phyloP scores from a whole-genome alignment of 495 filamentous ascomycete species.

The Neurospora africana region DNA sequence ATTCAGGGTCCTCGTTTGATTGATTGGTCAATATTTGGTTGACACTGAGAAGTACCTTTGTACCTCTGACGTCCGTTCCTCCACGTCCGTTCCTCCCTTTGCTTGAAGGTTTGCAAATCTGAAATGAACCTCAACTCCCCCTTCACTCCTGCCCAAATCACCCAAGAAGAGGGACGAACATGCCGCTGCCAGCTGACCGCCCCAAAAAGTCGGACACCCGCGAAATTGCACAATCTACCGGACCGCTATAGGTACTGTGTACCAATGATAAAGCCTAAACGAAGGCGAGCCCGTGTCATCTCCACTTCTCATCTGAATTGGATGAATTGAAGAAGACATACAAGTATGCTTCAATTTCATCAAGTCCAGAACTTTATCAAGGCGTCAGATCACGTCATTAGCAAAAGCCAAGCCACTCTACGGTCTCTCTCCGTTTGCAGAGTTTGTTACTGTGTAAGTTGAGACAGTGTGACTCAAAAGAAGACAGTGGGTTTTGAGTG shows the following conservation, averaged over 20 bases:
- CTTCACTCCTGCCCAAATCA: not conserved
- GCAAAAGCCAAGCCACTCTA: not conserved
- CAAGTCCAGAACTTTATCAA: not conserved
- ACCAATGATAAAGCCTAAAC: not conserved
- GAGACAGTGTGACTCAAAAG: not conserved
- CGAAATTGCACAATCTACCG: not conserved
- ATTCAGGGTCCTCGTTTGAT: not conserved
- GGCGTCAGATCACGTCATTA: not conserved
- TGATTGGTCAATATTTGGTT: not conserved
- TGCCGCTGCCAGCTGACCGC: not conserved
- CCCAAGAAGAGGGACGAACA: not conserved
- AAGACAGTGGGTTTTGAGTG: not conserved
- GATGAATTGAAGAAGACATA: not conserved
- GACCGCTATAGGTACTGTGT: not conserved
- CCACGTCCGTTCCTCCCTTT: not conserved
- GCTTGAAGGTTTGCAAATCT: not conserved
- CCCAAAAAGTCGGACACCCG: not conserved
- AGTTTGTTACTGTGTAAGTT: not conserved
- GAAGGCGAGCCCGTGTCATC: not conserved
- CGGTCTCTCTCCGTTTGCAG: not conserved
- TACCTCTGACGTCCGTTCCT: not conserved
- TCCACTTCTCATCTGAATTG: not conserved
- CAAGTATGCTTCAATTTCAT: not conserved
- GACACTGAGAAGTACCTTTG: not conserved
- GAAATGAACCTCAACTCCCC: not conserved